Evolutionary conservation across 2,329 filamentous ascomycete genomes (phyloP).

Genomic region (Chrysosporium queenslandicum): DNA sequence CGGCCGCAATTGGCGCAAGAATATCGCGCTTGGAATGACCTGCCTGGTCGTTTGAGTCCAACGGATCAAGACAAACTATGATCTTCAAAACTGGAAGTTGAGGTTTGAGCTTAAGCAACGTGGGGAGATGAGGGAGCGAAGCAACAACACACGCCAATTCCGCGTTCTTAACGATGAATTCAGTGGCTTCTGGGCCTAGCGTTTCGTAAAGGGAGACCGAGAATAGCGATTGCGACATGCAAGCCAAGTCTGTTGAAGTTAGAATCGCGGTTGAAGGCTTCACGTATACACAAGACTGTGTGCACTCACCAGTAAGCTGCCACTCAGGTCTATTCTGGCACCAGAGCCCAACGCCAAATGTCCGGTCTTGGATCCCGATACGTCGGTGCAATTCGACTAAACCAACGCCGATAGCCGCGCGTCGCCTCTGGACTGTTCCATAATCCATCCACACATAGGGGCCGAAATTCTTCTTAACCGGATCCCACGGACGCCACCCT

Average conservation of each 20-base stretch:
- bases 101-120: conserved; percentile 69
- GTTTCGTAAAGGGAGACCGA: conserved; percentile 95
- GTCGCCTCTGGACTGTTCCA: conserved; percentile 62
- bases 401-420: conserved; percentile 76
- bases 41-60: conserved; percentile 66
- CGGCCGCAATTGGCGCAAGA: conserved; percentile 62
- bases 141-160: conserved; percentile 64
- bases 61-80: conserved; percentile 74
- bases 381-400: conserved; percentile 71
- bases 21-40: conserved; percentile 71
- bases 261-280: neutral
- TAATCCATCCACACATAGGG: conserved; percentile 80
- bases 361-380: conserved; percentile 54
- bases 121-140: conserved; percentile 69
- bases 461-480: conserved; percentile 60
- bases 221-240: conserved; percentile 76
- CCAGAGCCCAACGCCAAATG: conserved; percentile 73
- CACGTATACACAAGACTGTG: neutral
- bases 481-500: conserved; percentile 70
- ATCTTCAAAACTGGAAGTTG: conserved; percentile 71
- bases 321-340: conserved; percentile 80
- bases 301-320: conserved; percentile 62
- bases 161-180: conserved; percentile 93
- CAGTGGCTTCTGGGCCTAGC: conserved; percentile 77
- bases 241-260: conserved; percentile 58